Evolutionary conservation across 2,329 filamentous ascomycete species (phyloP).

Genomic region (Aspergillus novoparasiticus): DNA sequence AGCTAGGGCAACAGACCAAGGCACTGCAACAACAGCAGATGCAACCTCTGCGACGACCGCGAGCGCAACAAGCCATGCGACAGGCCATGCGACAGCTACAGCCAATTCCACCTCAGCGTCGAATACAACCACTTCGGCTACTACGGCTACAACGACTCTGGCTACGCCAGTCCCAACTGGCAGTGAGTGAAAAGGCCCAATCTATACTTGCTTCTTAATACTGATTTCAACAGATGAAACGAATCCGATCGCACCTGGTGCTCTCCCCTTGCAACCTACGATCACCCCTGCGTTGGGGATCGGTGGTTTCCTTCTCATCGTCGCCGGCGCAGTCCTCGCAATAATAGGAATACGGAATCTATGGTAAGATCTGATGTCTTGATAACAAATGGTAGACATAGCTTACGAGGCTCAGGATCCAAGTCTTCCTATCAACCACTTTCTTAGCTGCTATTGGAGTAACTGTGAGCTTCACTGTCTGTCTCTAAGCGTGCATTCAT

Average conservation of each 20-base stretch:
- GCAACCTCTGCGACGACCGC: slow-evolving; percentile 7
- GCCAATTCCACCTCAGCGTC: slow-evolving; percentile 15
- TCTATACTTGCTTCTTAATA: background rate
- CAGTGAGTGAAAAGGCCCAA: slow-evolving; percentile 12
- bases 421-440: slow-evolving; percentile 78
- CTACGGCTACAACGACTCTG: slow-evolving; percentile 30
- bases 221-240: slow-evolving; percentile 17
- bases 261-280: slow-evolving; percentile 70
- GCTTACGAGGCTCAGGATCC: slow-evolving; percentile 52
- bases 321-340: slow-evolving; percentile 69
- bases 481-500: background rate
- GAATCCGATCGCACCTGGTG: slow-evolving; percentile 28
- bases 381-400: background rate
- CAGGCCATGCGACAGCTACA: slow-evolving; percentile 16
- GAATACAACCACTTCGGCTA: slow-evolving; percentile 13
- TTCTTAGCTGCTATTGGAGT: slow-evolving; percentile 74
- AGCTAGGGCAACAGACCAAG: slow-evolving; percentile 14
- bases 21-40: slow-evolving; percentile 17
- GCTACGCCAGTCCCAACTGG: slow-evolving; percentile 21
- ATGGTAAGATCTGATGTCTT: slow-evolving; percentile 46
- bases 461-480: slow-evolving; percentile 49
- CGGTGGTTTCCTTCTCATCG: slow-evolving; percentile 73
- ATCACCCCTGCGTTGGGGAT: slow-evolving; percentile 83
- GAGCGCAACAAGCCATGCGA: slow-evolving; percentile 14
- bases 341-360: slow-evolving; percentile 81